These are phyloP conservation scores for Ascochyta viciae-villosae DNA, from an alignment of 2,329 filamentous ascomycete species.

Conservation along the genomic window DNA sequence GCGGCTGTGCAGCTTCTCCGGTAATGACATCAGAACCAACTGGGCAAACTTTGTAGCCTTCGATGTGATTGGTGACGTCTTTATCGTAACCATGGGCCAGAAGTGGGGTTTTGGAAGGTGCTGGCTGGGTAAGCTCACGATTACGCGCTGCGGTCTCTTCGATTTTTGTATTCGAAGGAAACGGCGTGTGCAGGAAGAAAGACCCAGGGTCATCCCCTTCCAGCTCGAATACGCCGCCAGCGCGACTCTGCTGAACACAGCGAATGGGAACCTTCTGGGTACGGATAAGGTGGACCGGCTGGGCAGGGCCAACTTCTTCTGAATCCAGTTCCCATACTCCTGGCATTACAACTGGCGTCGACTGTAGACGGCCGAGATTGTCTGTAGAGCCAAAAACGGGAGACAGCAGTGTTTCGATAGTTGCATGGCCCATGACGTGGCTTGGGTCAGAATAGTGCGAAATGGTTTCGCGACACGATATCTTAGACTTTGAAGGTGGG, in stretches of 20 bases:
- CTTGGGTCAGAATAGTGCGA: not conserved
- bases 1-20: not conserved
- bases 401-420: not conserved
- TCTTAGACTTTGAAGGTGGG: not conserved
- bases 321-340: not conserved
- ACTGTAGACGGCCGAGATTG: not conserved
- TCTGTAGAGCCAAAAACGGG: not conserved
- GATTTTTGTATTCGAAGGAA: not conserved
- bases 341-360: not conserved
- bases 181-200: not conserved
- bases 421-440: constrained; percentile 26
- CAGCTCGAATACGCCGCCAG: no score
- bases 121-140: not conserved
- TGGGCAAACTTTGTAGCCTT: not conserved
- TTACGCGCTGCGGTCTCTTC: not conserved
- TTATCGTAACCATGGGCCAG: not conserved
- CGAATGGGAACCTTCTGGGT: no score
- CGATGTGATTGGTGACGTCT: not conserved
- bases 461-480: not conserved
- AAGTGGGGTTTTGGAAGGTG: not conserved
- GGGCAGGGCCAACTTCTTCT: not conserved
- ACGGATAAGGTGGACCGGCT: no score
- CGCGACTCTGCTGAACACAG: no score
- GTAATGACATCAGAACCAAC: not conserved
- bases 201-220: no score